These are phyloP conservation scores for Cyphellophora europaea DNA, from an alignment of 2,329 filamentous ascomycete genomes.

Conservation along the genomic window DNA sequence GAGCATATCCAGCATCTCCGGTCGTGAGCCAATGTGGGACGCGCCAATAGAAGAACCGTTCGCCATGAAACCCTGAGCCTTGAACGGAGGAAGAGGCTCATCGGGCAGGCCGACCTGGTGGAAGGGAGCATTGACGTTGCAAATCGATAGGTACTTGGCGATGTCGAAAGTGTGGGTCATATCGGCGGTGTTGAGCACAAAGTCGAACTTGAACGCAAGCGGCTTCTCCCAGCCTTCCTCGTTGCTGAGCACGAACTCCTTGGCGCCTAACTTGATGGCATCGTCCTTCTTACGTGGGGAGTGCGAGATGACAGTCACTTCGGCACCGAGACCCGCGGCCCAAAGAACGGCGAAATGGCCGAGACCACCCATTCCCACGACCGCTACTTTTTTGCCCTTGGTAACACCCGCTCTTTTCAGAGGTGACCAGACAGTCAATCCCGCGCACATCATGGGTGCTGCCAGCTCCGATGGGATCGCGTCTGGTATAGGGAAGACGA, in stretches of 20 bases:
- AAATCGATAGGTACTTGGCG: conserved; percentile 39
- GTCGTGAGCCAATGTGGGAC: conserved; percentile 61
- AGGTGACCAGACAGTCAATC: conserved; percentile 70
- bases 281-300: conserved; percentile 51
- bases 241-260: conserved; percentile 49
- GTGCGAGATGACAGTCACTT: conserved; percentile 54
- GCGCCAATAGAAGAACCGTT: conserved; percentile 66
- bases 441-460: conserved; percentile 58
- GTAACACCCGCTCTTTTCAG: conserved; percentile 66
- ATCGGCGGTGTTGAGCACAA: conserved; percentile 64
- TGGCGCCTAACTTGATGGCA: conserved; percentile 49
- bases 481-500: conserved; percentile 61
- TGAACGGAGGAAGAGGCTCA: conserved; percentile 60
- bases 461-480: conserved; percentile 43
- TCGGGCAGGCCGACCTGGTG: conserved; percentile 52
- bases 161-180: conserved; percentile 61
- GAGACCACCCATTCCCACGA: conserved; percentile 49
- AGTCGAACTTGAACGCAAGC: conserved; percentile 48
- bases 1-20: conserved; percentile 64
- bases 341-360: conserved; percentile 65
- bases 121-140: conserved; percentile 46
- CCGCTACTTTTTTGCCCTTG: conserved; percentile 46
- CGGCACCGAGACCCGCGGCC: conserved; percentile 56
- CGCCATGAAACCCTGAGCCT: conserved; percentile 62
- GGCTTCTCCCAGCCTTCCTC: conserved; percentile 50